phyloP scores from a whole-genome alignment of 495 filamentous ascomycete species.

The Podospora bellae-mahoneyi region DNA sequence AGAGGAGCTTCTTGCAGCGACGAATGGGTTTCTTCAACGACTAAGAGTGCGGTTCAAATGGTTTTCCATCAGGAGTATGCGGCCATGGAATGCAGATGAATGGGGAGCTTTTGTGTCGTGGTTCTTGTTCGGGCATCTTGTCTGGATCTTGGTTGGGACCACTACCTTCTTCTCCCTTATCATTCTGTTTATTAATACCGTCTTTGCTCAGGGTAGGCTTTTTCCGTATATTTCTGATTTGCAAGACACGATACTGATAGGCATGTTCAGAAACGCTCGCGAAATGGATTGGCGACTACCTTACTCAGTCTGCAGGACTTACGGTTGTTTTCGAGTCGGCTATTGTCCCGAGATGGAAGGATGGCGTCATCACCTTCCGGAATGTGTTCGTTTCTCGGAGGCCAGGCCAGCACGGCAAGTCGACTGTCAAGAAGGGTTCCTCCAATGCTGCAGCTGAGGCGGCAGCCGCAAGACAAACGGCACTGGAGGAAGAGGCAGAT shows the following conservation, averaged over 20 bases:
- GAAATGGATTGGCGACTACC: slow-evolving; percentile 88
- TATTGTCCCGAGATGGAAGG: slow-evolving; percentile 91
- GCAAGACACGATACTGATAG: background rate
- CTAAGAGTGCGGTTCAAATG: slow-evolving; percentile 93
- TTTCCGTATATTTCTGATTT: slow-evolving; percentile 31
- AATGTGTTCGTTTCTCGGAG: slow-evolving; percentile 94
- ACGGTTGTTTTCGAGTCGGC: slow-evolving; percentile 97
- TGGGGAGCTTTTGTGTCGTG: slow-evolving; percentile 94
- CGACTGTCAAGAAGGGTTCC: slow-evolving; percentile 89
- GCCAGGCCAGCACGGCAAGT: slow-evolving; percentile 66
- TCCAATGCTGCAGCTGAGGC: slow-evolving; percentile 80
- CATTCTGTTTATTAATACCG: slow-evolving; percentile 88
- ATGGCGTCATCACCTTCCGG: slow-evolving; percentile 91
- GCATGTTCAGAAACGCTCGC: slow-evolving; percentile 64
- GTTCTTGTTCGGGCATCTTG: slow-evolving; percentile 86
- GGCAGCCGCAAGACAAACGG: slow-evolving; percentile 64
- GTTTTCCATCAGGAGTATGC: slow-evolving; percentile 89
- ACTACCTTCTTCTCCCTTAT: slow-evolving; percentile 94
- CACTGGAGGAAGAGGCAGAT: slow-evolving; percentile 60
- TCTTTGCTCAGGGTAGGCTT: slow-evolving; percentile 71
- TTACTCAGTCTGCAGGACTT: slow-evolving; percentile 91
- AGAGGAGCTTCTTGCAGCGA: slow-evolving; percentile 87
- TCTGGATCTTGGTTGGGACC: slow-evolving; percentile 92
- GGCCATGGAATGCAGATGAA: slow-evolving; percentile 95
- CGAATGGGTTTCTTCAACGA: slow-evolving; percentile 89